Evolutionary conservation across 352 stramenopile species (phyloP).

Genomic region (Pythium guiyangense): DNA sequence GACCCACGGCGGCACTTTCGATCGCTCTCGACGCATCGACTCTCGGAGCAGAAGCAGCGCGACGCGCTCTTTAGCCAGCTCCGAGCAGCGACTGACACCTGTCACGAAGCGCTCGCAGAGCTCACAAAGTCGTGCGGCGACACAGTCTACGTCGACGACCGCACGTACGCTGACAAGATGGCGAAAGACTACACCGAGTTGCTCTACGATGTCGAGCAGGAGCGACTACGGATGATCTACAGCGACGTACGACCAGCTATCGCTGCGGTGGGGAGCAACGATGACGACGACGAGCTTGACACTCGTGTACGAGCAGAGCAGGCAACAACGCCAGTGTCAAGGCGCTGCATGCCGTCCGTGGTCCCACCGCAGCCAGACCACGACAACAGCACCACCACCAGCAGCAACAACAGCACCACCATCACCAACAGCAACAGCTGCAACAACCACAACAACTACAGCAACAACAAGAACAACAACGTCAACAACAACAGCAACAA

Average conservation of each 20-base stretch:
- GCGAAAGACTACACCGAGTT: constrained; percentile 74
- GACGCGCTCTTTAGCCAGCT: constrained; percentile 55
- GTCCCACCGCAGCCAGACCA: too few species aligned
- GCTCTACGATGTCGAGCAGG: constrained; percentile 66
- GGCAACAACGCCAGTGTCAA: not conserved
- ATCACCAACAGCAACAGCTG: too few species aligned
- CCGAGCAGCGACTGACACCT: constrained; percentile 40
- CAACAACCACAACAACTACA: too few species aligned
- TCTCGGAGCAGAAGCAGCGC: constrained; percentile 63
- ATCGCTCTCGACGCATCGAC: constrained; percentile 55
- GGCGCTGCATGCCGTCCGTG: constrained; percentile 1
- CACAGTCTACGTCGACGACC: constrained; percentile 31
- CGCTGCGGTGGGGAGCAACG: not conserved
- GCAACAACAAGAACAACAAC: too few species aligned
- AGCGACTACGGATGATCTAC: constrained; percentile 63
- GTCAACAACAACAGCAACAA: constrained; percentile 6
- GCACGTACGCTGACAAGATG: constrained; percentile 64
- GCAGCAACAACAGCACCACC: too few species aligned
- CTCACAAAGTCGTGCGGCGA: constrained; percentile 41
- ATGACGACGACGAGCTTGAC: not conserved
- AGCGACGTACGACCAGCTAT: constrained; percentile 16
- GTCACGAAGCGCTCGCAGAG: constrained; percentile 41
- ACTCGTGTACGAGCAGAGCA: not conserved
- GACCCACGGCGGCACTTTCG: constrained; percentile 66
- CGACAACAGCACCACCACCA: too few species aligned